Evolutionary conservation across 1,284 basidiomycete species (phyloP).

Genomic region (Leccinum glutinopallens): DNA sequence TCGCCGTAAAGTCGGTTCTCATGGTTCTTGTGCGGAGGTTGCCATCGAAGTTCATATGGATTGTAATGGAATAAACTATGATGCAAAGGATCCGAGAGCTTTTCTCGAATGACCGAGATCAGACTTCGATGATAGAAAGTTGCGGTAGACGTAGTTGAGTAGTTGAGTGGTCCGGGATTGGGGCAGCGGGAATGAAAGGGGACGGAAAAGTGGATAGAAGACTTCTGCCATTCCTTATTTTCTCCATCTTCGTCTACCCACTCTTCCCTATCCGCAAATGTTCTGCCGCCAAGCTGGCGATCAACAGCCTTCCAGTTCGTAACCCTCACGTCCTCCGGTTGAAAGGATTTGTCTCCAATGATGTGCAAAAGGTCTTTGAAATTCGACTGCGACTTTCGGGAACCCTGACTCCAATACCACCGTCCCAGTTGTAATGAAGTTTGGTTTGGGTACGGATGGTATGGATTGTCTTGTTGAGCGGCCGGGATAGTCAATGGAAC

Average conservation of each 20-base stretch:
- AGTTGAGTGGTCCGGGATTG: not conserved
- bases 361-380: not conserved
- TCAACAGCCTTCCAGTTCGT: not conserved
- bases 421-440: not conserved
- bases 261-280: not conserved
- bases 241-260: constrained; percentile 1
- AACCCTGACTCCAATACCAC: not conserved
- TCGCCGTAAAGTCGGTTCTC: not conserved
- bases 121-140: not conserved
- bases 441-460: too few relatives aligned
- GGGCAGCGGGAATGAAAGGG: not conserved
- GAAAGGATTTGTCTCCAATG: not conserved
- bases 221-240: not conserved
- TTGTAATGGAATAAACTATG: not conserved
- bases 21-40: not conserved
- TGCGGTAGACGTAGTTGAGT: not conserved
- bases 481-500: too few relatives aligned
- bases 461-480: too few relatives aligned
- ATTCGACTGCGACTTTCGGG: not conserved
- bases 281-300: not conserved
- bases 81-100: not conserved
- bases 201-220: not conserved
- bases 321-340: not conserved
- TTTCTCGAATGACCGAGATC: not conserved
- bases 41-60: not conserved